Evolutionary conservation across 2,329 filamentous ascomycete species (phyloP).

Genomic region (Monosporascus sp.): DNA sequence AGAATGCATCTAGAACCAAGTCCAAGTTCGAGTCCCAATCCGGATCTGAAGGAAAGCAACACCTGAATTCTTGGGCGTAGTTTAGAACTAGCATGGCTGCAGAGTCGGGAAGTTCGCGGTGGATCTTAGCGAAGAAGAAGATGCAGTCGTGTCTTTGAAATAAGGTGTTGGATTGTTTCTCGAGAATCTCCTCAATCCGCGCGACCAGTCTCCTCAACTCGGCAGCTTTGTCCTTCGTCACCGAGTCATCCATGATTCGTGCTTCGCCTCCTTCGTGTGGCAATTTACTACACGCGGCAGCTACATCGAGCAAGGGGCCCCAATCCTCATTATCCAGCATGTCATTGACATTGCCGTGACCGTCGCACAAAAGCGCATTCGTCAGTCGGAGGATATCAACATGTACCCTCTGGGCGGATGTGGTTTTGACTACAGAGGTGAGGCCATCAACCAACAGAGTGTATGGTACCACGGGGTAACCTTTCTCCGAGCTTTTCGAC

Average conservation of each 20-base stretch:
- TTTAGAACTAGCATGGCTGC: slow-evolving; percentile 60
- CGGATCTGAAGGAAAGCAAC: slow-evolving; percentile 65
- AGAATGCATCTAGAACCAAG: slow-evolving; percentile 57
- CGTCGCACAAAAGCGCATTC: slow-evolving; percentile 50
- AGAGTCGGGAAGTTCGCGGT: slow-evolving; percentile 58
- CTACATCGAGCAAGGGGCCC: slow-evolving; percentile 55
- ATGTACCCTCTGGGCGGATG: slow-evolving; percentile 40
- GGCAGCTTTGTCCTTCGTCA: slow-evolving; percentile 15
- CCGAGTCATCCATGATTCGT: slow-evolving; percentile 12
- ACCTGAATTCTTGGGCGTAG: slow-evolving; percentile 63
- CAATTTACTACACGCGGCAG: slow-evolving; percentile 46
- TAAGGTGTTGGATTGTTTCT: slow-evolving; percentile 44
- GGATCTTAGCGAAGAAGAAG: slow-evolving; percentile 59
- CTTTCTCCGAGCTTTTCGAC: slow-evolving; percentile 53
- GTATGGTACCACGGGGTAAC: slow-evolving; percentile 56
- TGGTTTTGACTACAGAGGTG: slow-evolving; percentile 42
- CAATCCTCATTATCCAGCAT: slow-evolving; percentile 62
- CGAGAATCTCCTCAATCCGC: slow-evolving; percentile 45
- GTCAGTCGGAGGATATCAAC: slow-evolving; percentile 46
- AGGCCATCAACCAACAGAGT: slow-evolving; percentile 54
- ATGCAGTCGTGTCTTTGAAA: slow-evolving; percentile 60
- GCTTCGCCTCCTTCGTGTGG: not conserved
- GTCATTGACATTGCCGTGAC: slow-evolving; percentile 46
- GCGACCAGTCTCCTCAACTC: slow-evolving; percentile 41
- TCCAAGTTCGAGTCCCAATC: slow-evolving; percentile 62